Evolutionary conservation across 805 yeast species (phyloP).

Genomic region (Spathaspora sp.): DNA sequence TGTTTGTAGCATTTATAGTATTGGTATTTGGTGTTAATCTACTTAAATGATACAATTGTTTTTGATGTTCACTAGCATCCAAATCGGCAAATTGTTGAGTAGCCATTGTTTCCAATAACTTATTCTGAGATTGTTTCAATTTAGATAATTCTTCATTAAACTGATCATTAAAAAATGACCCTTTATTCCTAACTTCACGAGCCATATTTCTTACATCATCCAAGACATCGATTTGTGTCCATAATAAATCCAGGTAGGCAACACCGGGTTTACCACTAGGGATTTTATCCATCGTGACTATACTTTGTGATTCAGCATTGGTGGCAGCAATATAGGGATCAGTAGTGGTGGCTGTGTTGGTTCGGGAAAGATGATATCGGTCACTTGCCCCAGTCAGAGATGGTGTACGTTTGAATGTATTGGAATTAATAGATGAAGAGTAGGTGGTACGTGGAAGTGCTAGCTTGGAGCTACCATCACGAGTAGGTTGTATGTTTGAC

Average conservation of each 20-base stretch:
- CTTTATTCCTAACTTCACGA: constrained; percentile 35
- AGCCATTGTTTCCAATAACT: constrained; percentile 30
- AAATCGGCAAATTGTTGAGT: constrained; percentile 22
- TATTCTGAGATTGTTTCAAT: constrained; percentile 53
- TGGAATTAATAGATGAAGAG: constrained; percentile 1
- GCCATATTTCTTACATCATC: constrained; percentile 73
- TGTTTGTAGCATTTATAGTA: neutral
- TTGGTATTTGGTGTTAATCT: neutral
- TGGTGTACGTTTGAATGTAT: neutral
- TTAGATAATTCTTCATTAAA: constrained; percentile 51
- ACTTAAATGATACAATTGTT: constrained; percentile 16
- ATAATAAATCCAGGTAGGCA: constrained; percentile 69
- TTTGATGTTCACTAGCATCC: constrained; percentile 14
- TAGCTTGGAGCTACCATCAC: constrained; percentile 5
- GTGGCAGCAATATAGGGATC: constrained; percentile 7
- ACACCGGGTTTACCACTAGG: constrained; percentile 56
- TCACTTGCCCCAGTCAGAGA: neutral
- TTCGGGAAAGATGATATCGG: constrained; percentile 3
- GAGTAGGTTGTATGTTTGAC: neutral
- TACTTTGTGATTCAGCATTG: constrained; percentile 10
- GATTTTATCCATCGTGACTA: constrained; percentile 41
- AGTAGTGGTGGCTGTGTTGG: constrained; percentile 14
- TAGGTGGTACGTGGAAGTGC: constrained; percentile 11
- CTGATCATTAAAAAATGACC: constrained; percentile 48
- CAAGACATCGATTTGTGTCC: constrained; percentile 85